Evolutionary conservation across 139 green algal genomes (phyloP).

Genomic region (Chlamydomonas sp.): DNA sequence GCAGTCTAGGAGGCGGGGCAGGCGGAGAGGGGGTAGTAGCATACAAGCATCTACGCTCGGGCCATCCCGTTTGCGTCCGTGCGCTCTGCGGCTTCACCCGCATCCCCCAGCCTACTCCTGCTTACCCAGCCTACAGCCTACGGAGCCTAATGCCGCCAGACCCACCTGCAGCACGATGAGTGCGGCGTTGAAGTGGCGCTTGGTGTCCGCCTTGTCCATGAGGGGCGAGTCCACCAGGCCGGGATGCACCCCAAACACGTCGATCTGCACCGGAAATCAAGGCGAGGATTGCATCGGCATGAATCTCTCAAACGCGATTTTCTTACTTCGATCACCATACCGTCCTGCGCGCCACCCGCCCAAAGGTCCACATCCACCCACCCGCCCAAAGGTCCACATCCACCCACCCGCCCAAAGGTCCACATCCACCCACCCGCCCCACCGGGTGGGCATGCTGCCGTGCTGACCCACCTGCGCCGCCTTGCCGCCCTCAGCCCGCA

Average conservation of each 20-base stretch:
- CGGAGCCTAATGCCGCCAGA: not conserved
- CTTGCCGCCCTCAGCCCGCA: constrained; percentile 7
- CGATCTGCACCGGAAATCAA: not conserved
- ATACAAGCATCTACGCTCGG: not conserved
- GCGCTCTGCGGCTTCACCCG: not conserved
- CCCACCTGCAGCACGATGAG: constrained; percentile 11
- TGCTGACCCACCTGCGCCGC: not conserved
- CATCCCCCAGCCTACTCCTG: not conserved
- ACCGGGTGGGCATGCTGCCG: no score
- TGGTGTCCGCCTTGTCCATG: constrained; percentile 16
- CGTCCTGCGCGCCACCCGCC: not conserved
- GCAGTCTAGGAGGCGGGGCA: not conserved
- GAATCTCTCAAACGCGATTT: no score
- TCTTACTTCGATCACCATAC: no score
- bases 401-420: not conserved
- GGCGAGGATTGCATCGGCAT: no score
- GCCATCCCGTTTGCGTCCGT: no score
- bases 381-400: not conserved
- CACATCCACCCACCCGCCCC: not conserved
- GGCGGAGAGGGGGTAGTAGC: not conserved
- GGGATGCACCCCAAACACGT: constrained; percentile 40
- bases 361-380: not conserved
- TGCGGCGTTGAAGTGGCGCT: not conserved
- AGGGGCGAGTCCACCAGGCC: constrained; percentile 29
- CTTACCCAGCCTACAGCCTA: not conserved